Conservation (phyloP, 1,284 basidiomycete species). For the Bjerkandera adusta region DNA sequence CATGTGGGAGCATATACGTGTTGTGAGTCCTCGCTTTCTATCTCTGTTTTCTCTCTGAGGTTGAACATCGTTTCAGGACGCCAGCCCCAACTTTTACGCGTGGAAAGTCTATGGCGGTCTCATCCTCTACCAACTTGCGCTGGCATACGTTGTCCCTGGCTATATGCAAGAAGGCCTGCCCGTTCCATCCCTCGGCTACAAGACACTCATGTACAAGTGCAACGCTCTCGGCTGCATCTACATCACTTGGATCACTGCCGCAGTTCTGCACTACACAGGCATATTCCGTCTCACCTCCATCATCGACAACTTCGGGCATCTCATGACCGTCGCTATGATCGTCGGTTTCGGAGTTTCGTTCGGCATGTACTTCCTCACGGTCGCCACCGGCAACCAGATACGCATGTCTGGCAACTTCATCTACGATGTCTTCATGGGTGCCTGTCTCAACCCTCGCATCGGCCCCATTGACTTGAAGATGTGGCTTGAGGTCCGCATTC, state of each 20-base stretch:
- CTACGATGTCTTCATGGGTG: constrained; percentile 98
- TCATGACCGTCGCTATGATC: constrained; percentile 96
- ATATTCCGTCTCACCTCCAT: constrained; percentile 93
- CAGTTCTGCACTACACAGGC: constrained; percentile 75
- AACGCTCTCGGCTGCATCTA: constrained; percentile 92
- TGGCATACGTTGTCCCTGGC: constrained; percentile 91
- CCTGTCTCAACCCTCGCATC: constrained; percentile 90
- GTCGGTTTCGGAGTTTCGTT: constrained; percentile 84
- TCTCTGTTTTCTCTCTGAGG: not conserved
- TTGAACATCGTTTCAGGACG: constrained; percentile 57
- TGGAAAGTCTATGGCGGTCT: constrained; percentile 90
- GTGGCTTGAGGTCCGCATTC: constrained; percentile 98
- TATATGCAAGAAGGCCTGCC: constrained; percentile 93
- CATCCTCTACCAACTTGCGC: constrained; percentile 85
- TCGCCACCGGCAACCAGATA: constrained; percentile 78
- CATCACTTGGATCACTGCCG: constrained; percentile 78
- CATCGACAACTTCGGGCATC: constrained; percentile 94
- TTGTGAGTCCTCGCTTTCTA: constrained; percentile 44
- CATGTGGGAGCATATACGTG: constrained; percentile 84
- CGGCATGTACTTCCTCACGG: constrained; percentile 76
- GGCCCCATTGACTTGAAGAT: constrained; percentile 97
- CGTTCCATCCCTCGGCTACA: constrained; percentile 89
- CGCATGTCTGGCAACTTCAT: constrained; percentile 93
- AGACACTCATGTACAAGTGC: constrained; percentile 95
- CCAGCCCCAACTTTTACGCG: constrained; percentile 86